These are phyloP conservation scores for Leptographium procerum DNA, from an alignment of 2,329 filamentous ascomycete genomes.

Conservation along the genomic window DNA sequence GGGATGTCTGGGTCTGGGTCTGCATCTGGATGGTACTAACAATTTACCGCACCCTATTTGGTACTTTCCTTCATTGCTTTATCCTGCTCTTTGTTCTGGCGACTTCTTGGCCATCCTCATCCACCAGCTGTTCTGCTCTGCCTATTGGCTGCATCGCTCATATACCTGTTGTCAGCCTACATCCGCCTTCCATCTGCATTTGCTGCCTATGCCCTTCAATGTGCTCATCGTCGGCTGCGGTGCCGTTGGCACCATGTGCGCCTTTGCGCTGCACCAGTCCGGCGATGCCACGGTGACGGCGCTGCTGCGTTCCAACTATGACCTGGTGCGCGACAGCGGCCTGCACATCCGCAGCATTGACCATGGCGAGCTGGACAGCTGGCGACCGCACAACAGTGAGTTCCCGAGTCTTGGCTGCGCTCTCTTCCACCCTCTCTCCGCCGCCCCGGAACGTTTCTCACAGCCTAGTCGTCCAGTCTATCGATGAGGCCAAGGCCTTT, in stretches of 20 bases:
- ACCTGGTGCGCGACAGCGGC: neutral
- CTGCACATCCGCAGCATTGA: neutral
- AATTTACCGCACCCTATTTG: neutral
- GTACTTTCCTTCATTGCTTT: neutral
- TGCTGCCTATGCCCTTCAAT: neutral
- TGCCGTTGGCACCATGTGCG: conserved; percentile 3
- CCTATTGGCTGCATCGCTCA: neutral
- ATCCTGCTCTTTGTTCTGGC: neutral
- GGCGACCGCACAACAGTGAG: neutral
- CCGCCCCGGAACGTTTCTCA: neutral
- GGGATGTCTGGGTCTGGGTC: too few species aligned
- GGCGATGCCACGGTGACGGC: conserved; percentile 1
- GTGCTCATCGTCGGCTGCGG: conserved; percentile 4
- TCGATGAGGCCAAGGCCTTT: neutral
- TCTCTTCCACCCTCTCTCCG: too few species aligned
- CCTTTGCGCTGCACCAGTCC: conserved; percentile 3
- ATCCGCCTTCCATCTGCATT: neutral
- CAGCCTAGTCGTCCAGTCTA: neutral
- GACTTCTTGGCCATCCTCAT: too few species aligned
- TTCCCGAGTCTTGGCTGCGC: neutral
- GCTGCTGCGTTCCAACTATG: conserved; percentile 2
- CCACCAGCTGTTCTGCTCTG: too few species aligned
- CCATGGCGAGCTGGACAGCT: neutral
- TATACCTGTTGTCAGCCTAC: too few species aligned
- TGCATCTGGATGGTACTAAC: too few species aligned